Percentiles rank a stretch among this genome's conserved stretches.
phyloP scores from a whole-genome alignment of 2,329 filamentous ascomycete species.

The Aspergillus sp. region DNA sequence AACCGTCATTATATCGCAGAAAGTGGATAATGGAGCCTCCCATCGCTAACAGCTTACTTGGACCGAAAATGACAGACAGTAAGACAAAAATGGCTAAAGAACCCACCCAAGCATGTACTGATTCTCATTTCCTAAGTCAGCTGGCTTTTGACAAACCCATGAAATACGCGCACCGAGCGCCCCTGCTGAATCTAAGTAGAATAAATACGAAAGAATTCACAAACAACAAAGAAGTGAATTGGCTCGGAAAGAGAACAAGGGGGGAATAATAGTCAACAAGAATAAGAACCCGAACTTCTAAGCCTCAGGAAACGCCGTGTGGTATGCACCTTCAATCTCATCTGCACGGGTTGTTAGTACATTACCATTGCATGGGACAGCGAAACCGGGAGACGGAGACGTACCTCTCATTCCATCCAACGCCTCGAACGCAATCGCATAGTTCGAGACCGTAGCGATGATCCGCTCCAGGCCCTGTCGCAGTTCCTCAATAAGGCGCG shows the following conservation, averaged over 20 bases:
- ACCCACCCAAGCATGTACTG: not conserved
- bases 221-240: not conserved
- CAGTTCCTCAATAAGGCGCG: slow-evolving; percentile 36
- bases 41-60: not conserved
- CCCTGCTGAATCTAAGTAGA: not conserved
- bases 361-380: not conserved
- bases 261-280: not conserved
- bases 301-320: slow-evolving; percentile 38
- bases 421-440: slow-evolving; percentile 43
- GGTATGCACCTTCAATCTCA: slow-evolving; percentile 44
- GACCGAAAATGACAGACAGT: not conserved
- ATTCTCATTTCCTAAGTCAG: not conserved
- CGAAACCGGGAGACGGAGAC: slow-evolving; percentile 1
- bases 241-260: slow-evolving; percentile 6
- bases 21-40: not conserved
- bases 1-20: not conserved
- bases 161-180: not conserved
- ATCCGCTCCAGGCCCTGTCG: slow-evolving; percentile 38
- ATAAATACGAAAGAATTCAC: not conserved
- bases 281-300: slow-evolving; percentile 9
- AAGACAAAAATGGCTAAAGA: not conserved
- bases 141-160: not conserved
- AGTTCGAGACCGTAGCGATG: slow-evolving; percentile 38
- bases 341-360: slow-evolving; percentile 25
- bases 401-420: slow-evolving; percentile 46